Conservation (phyloP, 116 monocot genomes). For the Dioscorea cayenensis region DNA sequence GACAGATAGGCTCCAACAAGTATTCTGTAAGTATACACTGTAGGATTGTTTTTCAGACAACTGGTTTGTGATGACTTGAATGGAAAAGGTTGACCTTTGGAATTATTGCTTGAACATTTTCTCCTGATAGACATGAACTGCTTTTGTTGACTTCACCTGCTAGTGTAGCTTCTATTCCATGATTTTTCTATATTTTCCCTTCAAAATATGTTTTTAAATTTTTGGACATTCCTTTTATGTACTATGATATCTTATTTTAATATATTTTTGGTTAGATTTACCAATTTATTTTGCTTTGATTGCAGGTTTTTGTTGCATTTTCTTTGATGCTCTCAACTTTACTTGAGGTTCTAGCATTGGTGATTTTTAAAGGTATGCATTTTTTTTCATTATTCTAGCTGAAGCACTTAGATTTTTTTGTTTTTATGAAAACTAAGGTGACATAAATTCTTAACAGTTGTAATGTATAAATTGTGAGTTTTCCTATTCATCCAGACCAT, state of each 20-base stretch:
- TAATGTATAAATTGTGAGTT: too few species aligned
- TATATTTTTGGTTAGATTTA: neutral
- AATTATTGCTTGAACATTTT: too few species aligned
- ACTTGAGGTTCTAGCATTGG: constrained; percentile 36
- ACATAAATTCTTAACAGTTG: too few species aligned
- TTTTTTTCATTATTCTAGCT: neutral
- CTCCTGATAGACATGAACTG: too few species aligned
- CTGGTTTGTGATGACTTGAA: neutral
- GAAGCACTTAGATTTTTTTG: too few species aligned
- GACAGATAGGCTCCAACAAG: constrained; percentile 69
- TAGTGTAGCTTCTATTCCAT: neutral
- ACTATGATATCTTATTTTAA: neutral
- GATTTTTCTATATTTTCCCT: too few species aligned
- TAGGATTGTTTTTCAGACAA: neutral
- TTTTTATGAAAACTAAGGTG: too few species aligned
- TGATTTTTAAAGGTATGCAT: constrained; percentile 40
- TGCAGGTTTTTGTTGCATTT: constrained; percentile 57
- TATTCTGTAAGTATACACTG: constrained; percentile 31
- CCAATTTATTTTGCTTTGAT: constrained; percentile 5
- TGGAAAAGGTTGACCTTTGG: too few species aligned
- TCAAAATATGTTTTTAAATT: too few species aligned
- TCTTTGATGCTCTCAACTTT: constrained; percentile 24
- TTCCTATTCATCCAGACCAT: too few species aligned
- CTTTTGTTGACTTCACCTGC: neutral
- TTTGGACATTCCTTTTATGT: neutral